These are phyloP conservation scores for Phytophthora agathidicida DNA, from an alignment of 352 stramenopile genomes.

Conservation along the genomic window DNA sequence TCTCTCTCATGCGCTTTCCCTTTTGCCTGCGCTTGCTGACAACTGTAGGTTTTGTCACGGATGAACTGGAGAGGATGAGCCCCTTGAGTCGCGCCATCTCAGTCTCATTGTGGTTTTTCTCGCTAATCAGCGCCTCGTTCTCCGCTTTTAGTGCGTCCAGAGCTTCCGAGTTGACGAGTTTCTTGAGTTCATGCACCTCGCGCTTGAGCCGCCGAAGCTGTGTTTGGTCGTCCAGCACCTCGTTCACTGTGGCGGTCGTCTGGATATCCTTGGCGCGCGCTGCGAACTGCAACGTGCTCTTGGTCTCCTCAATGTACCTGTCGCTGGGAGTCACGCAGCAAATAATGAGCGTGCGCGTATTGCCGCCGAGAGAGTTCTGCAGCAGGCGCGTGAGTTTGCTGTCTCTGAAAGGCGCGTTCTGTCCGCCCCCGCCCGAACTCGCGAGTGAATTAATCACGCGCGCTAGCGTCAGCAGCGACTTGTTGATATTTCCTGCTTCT, in stretches of 20 bases:
- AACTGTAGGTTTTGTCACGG: conserved; percentile 23
- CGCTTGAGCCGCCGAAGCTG: conserved; percentile 75
- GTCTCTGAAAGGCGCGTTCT: conserved; percentile 87
- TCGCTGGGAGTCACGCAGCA: conserved; percentile 83
- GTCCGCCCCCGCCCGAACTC: conserved; percentile 25
- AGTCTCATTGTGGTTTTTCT: conserved; percentile 60
- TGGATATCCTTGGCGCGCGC: conserved; percentile 92
- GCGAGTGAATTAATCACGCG: conserved; percentile 93
- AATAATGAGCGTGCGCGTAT: conserved; percentile 92
- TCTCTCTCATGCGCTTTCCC: conserved; percentile 63
- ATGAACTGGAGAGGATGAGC: conserved; percentile 65
- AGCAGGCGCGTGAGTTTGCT: conserved; percentile 92
- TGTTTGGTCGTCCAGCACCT: conserved; percentile 92
- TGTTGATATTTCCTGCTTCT: conserved; percentile 97
- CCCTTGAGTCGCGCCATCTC: conserved; percentile 65
- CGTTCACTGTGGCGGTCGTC: conserved; percentile 85
- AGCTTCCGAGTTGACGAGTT: conserved; percentile 56
- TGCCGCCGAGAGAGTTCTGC: conserved; percentile 91
- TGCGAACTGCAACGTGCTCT: conserved; percentile 93
- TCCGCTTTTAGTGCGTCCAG: conserved; percentile 70
- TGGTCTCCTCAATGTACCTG: conserved; percentile 80
- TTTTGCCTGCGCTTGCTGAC: conserved; percentile 33
- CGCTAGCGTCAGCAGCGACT: conserved; percentile 95
- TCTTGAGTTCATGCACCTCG: conserved; percentile 74
- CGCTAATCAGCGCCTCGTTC: conserved; percentile 67